phyloP scores from a whole-genome alignment of 352 stramenopile genomes.

The Globisporangium viniferum region DNA sequence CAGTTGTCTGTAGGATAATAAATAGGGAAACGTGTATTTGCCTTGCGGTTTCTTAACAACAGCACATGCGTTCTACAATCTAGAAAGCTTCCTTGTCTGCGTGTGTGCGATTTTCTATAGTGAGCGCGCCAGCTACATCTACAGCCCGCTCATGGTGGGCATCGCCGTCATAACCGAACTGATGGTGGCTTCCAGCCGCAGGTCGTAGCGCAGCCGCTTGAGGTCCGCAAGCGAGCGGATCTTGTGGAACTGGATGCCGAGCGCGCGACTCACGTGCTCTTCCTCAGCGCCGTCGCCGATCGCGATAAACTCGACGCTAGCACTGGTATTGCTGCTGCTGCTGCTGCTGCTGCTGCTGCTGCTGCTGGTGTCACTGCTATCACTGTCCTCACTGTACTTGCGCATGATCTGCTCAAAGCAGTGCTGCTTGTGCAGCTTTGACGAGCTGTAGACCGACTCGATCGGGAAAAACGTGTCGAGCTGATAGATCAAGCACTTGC shows the following conservation, averaged over 20 bases:
- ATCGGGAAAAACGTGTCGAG: constrained; percentile 75
- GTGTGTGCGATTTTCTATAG: too few species aligned
- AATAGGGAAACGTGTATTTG: too few species aligned
- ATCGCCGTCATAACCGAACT: neutral
- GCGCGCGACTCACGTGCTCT: constrained; percentile 62
- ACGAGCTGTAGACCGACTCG: constrained; percentile 72
- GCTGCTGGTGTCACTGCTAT: neutral
- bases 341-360: neutral
- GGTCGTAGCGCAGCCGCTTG: constrained; percentile 52
- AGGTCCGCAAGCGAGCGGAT: constrained; percentile 66
- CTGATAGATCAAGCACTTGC: constrained; percentile 83
- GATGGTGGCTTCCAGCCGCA: constrained; percentile 37
- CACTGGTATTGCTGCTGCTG: constrained; percentile 2
- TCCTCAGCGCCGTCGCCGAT: constrained; percentile 79
- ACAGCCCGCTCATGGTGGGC: neutral
- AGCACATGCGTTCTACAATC: too few species aligned
- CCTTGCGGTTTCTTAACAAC: too few species aligned
- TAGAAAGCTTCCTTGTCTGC: too few species aligned
- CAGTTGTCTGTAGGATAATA: too few species aligned
- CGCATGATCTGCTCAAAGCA: constrained; percentile 77
- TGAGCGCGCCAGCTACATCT: neutral
- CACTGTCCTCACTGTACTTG: constrained; percentile 30
- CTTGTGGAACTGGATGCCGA: constrained; percentile 75
- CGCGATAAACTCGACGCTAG: constrained; percentile 61
- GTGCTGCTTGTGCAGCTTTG: constrained; percentile 70